Conservation (phyloP, 2,329 filamentous ascomycete genomes). For the Colletotrichum neosansevieriae region DNA sequence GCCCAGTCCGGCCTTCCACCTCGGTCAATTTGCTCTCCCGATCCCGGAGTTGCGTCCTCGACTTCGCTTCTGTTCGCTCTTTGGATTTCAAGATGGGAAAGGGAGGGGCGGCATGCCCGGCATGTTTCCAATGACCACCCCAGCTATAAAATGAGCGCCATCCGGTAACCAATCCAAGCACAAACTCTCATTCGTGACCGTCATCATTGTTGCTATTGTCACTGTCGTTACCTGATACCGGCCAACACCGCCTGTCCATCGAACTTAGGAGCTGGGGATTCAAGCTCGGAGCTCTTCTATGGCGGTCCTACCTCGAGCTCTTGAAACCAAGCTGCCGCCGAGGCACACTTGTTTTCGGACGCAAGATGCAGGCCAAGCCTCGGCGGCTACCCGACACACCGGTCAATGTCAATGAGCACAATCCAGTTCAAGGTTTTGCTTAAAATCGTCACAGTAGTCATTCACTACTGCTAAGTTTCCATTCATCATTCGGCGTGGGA, state of each 20-base stretch:
- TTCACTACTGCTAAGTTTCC: too few relatives aligned
- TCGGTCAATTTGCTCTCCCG: slow-evolving; percentile 36
- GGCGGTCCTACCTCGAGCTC: background rate
- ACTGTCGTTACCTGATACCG: background rate
- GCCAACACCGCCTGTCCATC: slow-evolving; percentile 10
- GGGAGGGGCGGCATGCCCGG: slow-evolving; percentile 33
- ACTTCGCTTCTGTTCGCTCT: slow-evolving; percentile 9
- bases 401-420: slow-evolving; percentile 35
- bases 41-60: slow-evolving; percentile 8
- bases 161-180: slow-evolving; percentile 33
- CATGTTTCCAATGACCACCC: slow-evolving; percentile 18
- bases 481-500: too few relatives aligned
- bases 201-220: background rate
- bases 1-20: background rate
- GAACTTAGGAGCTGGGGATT: background rate
- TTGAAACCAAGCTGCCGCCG: slow-evolving; percentile 33
- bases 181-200: slow-evolving; percentile 28
- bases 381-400: slow-evolving; percentile 16
- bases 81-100: slow-evolving; percentile 19
- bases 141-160: slow-evolving; percentile 9
- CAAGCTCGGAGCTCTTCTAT: slow-evolving; percentile 18
- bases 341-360: slow-evolving; percentile 21
- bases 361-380: slow-evolving; percentile 34
- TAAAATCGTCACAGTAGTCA: too few relatives aligned
- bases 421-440: too few relatives aligned